These are phyloP conservation scores for Lactifluus hygrophoroides DNA, from an alignment of 768 basidiomycete genomes.

Conservation along the genomic window DNA sequence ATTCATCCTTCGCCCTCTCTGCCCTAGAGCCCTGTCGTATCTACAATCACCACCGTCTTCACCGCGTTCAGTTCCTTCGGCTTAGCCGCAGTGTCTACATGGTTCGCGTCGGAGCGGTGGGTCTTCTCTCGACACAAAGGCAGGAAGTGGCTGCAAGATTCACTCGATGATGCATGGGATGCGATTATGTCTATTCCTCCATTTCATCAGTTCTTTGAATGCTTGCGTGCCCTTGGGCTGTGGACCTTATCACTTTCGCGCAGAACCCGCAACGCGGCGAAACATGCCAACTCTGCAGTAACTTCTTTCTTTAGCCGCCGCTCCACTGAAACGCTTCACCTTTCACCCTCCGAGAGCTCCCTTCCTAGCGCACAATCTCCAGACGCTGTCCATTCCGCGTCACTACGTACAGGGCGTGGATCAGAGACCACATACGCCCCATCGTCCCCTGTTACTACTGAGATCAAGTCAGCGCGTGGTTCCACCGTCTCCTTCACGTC, in stretches of 20 bases:
- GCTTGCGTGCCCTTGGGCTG: neutral
- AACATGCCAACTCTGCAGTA: slow-evolving; percentile 7
- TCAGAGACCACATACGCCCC: slow-evolving; percentile 19
- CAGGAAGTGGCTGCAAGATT: slow-evolving; percentile 61
- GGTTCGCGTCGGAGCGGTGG: slow-evolving; percentile 68
- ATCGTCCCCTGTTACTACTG: slow-evolving; percentile 19
- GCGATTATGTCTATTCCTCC: slow-evolving; percentile 14
- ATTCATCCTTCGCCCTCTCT: neutral
- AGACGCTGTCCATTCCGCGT: neutral
- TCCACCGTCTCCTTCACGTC: slow-evolving; percentile 4
- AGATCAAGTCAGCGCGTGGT: neutral
- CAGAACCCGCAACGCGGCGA: slow-evolving; percentile 5
- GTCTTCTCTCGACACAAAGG: slow-evolving; percentile 55
- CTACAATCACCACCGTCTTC: slow-evolving; percentile 66
- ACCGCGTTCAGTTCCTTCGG: slow-evolving; percentile 69
- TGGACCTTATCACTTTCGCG: neutral
- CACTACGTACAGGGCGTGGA: slow-evolving; percentile 7
- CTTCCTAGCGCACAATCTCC: slow-evolving; percentile 9
- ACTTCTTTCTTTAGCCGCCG: slow-evolving; percentile 10
- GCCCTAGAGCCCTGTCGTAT: slow-evolving; percentile 47
- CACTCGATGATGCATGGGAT: slow-evolving; percentile 37
- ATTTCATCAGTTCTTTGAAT: slow-evolving; percentile 3
- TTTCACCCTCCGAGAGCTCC: slow-evolving; percentile 16
- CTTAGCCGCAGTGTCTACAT: slow-evolving; percentile 58
- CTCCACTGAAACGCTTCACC: neutral